phyloP scores from a whole-genome alignment of 1,139 yeast genomes.

The Hansenula lynferdii region DNA sequence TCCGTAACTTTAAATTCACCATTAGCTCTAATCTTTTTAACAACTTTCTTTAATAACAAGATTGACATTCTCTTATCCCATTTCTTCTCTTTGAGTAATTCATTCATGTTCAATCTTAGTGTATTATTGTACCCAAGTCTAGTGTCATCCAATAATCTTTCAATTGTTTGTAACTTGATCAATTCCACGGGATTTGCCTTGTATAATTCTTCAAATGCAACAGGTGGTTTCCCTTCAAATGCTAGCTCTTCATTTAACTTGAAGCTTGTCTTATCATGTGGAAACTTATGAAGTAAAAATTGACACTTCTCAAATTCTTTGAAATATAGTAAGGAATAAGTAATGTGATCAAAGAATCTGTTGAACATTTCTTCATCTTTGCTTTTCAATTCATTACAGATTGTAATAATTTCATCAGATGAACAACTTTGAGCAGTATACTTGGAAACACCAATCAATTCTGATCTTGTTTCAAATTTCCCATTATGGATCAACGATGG shows the following conservation, averaged over 20 bases:
- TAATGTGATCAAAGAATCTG: not conserved
- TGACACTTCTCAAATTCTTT: not conserved
- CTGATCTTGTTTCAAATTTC: not conserved
- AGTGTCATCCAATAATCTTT: too few species aligned
- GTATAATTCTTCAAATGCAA: too few species aligned
- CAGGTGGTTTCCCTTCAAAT: too few species aligned
- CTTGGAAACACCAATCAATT: not conserved
- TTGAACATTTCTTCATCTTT: not conserved
- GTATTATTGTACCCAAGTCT: too few species aligned
- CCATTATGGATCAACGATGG: not conserved
- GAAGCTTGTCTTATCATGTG: not conserved
- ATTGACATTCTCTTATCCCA: constrained; percentile 6
- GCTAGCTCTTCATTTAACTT: too few species aligned
- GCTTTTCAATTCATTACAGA: not conserved
- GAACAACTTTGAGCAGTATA: not conserved
- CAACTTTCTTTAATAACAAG: constrained; percentile 5
- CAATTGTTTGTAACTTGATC: too few species aligned
- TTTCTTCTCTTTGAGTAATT: too few species aligned
- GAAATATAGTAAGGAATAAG: not conserved
- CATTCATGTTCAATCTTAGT: too few species aligned
- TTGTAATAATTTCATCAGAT: not conserved
- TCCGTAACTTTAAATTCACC: constrained; percentile 4
- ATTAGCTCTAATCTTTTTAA: constrained; percentile 1
- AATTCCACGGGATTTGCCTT: too few species aligned
- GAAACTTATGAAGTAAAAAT: not conserved